A percentile compares a stretch with the other conserved stretches of the same genome.
phyloP scores from a whole-genome alignment of 2,329 filamentous ascomycete genomes.

The Neonectria coccinea region DNA sequence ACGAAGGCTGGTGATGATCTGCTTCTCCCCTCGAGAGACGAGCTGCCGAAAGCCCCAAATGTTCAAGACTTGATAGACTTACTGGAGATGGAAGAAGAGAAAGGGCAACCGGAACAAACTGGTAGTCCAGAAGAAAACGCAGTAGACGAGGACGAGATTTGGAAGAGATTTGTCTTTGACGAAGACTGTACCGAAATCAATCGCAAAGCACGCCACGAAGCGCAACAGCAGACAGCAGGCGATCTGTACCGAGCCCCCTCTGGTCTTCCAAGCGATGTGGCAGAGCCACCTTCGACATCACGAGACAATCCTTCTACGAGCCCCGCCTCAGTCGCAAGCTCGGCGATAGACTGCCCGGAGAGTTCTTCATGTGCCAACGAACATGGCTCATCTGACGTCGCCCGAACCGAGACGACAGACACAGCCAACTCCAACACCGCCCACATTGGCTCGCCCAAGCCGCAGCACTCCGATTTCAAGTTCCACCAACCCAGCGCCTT shows the following conservation, averaged over 20 bases:
- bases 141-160: constrained; percentile 44
- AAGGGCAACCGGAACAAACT: background rate
- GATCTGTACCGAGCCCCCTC: constrained; percentile 23
- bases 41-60: constrained; percentile 21
- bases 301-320: constrained; percentile 19
- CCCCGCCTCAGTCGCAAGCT: background rate
- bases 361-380: constrained; percentile 4
- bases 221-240: constrained; percentile 36
- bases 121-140: constrained; percentile 1
- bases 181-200: constrained; percentile 35
- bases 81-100: constrained; percentile 29
- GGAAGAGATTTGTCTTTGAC: constrained; percentile 47
- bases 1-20: constrained; percentile 15
- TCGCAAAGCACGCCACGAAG: constrained; percentile 38
- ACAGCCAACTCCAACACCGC: constrained; percentile 29
- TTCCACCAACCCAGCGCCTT: constrained; percentile 51
- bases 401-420: constrained; percentile 21
- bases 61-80: constrained; percentile 40
- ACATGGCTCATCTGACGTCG: constrained; percentile 16
- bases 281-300: constrained; percentile 35
- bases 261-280: constrained; percentile 31
- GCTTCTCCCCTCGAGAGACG: constrained; percentile 10
- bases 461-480: constrained; percentile 37
- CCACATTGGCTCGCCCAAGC: constrained; percentile 32
- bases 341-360: constrained; percentile 9